These are phyloP conservation scores for Magnusiomyces sp. DNA, from an alignment of 1,139 yeast genomes.

Conservation along the genomic window DNA sequence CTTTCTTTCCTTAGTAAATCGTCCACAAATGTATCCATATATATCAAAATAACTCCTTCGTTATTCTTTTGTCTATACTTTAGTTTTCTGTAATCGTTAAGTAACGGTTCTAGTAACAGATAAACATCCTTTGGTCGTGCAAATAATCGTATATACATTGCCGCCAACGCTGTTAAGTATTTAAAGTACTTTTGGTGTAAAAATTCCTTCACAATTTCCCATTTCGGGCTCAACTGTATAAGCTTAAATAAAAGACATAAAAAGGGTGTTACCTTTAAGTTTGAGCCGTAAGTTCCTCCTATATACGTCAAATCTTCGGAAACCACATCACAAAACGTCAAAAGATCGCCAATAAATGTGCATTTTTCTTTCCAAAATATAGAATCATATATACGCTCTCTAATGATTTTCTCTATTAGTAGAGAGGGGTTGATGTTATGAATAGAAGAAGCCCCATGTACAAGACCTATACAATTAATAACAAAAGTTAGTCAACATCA, in stretches of 20 bases:
- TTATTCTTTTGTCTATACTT: constrained; percentile 28
- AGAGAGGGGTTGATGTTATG: constrained; percentile 45
- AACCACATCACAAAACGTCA: constrained; percentile 44
- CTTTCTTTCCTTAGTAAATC: constrained; percentile 41
- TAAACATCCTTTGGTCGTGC: constrained; percentile 42
- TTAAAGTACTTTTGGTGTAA: constrained; percentile 54
- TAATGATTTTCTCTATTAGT: constrained; percentile 55
- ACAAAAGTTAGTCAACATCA: not conserved
- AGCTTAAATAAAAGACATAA: constrained; percentile 55
- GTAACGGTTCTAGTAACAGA: constrained; percentile 42
- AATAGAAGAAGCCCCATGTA: constrained; percentile 26
- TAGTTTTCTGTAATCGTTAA: constrained; percentile 49
- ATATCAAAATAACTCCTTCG: constrained; percentile 31
- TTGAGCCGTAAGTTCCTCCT: constrained; percentile 46
- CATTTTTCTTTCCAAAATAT: constrained; percentile 61
- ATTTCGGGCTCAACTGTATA: constrained; percentile 53
- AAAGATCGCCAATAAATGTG: constrained; percentile 47
- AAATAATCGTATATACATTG: constrained; percentile 50
- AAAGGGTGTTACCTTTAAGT: constrained; percentile 52
- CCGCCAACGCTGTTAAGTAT: constrained; percentile 54
- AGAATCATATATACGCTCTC: constrained; percentile 62
- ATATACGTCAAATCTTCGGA: constrained; percentile 32
- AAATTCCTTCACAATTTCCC: constrained; percentile 45
- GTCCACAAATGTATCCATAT: constrained; percentile 59
- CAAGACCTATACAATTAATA: constrained; percentile 29